A percentile compares a stretch with the other conserved stretches of the same genome.
Evolutionary conservation across 352 stramenopile species (phyloP).

Genomic region (Lagenidium giganteum): DNA sequence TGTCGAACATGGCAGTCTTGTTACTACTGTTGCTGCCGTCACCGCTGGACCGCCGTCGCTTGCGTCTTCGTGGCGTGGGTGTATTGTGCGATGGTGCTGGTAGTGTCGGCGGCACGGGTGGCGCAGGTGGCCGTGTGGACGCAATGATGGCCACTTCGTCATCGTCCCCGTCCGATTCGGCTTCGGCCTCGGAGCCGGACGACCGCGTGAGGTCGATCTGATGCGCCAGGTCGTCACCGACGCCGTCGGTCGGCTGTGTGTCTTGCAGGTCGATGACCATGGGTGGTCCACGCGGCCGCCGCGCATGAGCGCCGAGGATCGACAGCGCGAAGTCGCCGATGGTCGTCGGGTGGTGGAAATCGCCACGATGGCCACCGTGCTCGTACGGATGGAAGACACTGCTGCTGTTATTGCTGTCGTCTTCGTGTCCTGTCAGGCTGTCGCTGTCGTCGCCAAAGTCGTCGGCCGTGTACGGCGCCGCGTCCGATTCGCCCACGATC

Average conservation of each 20-base stretch:
- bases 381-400: no score
- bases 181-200: no score
- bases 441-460: background rate
- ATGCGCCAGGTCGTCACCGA: constrained; percentile 20
- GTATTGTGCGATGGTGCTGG: constrained; percentile 31
- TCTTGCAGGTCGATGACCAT: constrained; percentile 1
- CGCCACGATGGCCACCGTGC: background rate
- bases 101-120: constrained; percentile 3
- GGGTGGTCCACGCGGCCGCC: no score
- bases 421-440: no score
- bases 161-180: no score
- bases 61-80: no score
- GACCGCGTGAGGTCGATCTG: constrained; percentile 71
- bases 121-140: no score
- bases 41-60: constrained; percentile 14
- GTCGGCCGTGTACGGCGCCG: background rate
- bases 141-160: constrained; percentile 60
- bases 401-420: background rate
- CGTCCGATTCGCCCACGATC: constrained; percentile 4
- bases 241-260: background rate
- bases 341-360: background rate
- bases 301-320: background rate
- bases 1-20: constrained; percentile 34
- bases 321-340: background rate
- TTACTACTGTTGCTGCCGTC: background rate